Conservation (phyloP, 345 rosid species). For the Nasturtium officinale region DNA sequence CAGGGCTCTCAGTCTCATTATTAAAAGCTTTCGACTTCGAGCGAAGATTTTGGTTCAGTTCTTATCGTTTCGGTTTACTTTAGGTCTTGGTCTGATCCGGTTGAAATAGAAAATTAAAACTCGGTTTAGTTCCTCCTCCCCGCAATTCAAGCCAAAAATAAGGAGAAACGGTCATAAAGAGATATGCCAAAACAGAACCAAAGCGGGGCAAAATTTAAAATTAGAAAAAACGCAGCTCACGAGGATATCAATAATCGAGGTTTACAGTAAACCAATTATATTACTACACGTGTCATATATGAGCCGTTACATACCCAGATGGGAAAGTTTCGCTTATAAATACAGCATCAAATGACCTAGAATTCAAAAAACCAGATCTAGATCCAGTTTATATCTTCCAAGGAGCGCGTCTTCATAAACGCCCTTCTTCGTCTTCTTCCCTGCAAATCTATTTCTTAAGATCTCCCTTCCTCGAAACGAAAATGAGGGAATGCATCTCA, state of each 20-base stretch:
- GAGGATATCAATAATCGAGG: constrained; percentile 26
- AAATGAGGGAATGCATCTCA: constrained; percentile 78
- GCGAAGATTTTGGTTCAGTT: constrained; percentile 10
- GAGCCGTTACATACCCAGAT: constrained; percentile 30
- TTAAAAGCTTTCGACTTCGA: constrained; percentile 9
- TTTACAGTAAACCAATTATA: constrained; percentile 26
- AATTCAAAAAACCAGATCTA: constrained; percentile 21
- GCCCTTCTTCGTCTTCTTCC: constrained; percentile 39
- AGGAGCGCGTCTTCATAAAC: constrained; percentile 70
- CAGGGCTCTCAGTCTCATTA: constrained; percentile 56
- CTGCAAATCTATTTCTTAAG: neutral
- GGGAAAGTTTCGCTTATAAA: constrained; percentile 42
- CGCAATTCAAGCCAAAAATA: constrained; percentile 24
- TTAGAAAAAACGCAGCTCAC: constrained; percentile 29
- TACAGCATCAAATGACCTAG: neutral
- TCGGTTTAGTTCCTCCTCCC: neutral
- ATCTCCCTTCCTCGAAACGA: constrained; percentile 18
- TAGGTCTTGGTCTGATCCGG: constrained; percentile 7
- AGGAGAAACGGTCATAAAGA: constrained; percentile 24
- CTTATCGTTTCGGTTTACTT: constrained; percentile 25
- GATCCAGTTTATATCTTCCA: constrained; percentile 18
- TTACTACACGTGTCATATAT: constrained; percentile 33
- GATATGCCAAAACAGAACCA: constrained; percentile 9
- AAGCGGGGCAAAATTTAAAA: constrained; percentile 44
- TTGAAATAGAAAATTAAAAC: neutral